These are phyloP conservation scores for Teunomyces kruisii DNA, from an alignment of 805 yeast species.

Conservation along the genomic window DNA sequence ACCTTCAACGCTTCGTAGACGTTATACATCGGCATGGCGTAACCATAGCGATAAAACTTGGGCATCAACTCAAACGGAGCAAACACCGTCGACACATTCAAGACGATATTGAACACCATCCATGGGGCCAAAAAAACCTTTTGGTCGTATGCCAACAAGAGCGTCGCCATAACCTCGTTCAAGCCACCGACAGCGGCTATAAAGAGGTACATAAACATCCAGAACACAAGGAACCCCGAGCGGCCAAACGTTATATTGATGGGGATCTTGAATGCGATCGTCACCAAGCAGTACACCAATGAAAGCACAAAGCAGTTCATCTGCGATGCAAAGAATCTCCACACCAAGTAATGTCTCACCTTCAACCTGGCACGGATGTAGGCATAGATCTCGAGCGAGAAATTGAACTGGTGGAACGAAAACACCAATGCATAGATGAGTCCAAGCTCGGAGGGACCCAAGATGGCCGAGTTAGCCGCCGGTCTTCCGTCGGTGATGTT, in stretches of 20 bases:
- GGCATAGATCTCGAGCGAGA: constrained; percentile 25
- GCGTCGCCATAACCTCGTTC: constrained; percentile 25
- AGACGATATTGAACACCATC: constrained; percentile 29
- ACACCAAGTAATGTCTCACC: constrained; percentile 25
- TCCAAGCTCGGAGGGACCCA: constrained; percentile 36
- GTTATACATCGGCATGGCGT: constrained; percentile 37
- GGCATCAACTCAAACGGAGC: constrained; percentile 35
- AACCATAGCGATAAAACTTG: constrained; percentile 32
- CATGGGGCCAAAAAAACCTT: constrained; percentile 25
- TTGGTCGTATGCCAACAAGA: constrained; percentile 18
- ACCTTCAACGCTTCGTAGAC: constrained; percentile 31
- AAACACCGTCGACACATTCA: constrained; percentile 31
- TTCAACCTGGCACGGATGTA: constrained; percentile 19
- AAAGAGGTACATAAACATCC: constrained; percentile 31
- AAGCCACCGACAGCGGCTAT: constrained; percentile 27
- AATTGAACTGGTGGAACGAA: constrained; percentile 36
- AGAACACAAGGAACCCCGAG: constrained; percentile 32
- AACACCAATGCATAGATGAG: constrained; percentile 32
- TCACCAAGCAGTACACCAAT: constrained; percentile 28
- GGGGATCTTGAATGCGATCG: constrained; percentile 32
- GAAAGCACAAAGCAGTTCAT: constrained; percentile 27
- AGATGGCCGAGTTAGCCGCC: constrained; percentile 17
- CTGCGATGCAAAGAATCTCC: constrained; percentile 30
- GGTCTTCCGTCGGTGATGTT: constrained; percentile 22
- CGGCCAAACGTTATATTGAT: constrained; percentile 24